A percentile compares a stretch with the other conserved stretches of the same genome.
phyloP scores from a whole-genome alignment of 2,329 filamentous ascomycete genomes.

The Talaromyces verruculosus region DNA sequence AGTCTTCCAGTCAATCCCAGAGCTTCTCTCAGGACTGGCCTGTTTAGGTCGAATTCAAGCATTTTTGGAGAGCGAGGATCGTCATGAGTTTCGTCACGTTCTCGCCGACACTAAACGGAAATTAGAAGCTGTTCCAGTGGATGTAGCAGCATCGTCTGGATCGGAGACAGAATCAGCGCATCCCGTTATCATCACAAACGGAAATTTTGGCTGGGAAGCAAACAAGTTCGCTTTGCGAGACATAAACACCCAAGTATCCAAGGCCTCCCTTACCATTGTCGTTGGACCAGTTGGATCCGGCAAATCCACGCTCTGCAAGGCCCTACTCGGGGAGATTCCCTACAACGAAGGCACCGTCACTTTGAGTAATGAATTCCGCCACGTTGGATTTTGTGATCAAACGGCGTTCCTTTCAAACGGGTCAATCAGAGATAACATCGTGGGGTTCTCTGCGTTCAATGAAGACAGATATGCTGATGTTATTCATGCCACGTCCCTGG shows the following conservation, averaged over 20 bases:
- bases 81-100: slow-evolving; percentile 7
- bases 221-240: slow-evolving; percentile 3
- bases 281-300: slow-evolving; percentile 26
- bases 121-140: background rate
- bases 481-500: slow-evolving; percentile 31
- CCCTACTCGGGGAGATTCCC: slow-evolving; percentile 37
- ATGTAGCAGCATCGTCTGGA: background rate
- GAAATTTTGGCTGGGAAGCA: slow-evolving; percentile 14
- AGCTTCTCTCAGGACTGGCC: slow-evolving; percentile 19
- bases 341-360: slow-evolving; percentile 26
- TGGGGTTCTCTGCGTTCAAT: slow-evolving; percentile 30
- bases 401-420: slow-evolving; percentile 33
- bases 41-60: slow-evolving; percentile 30
- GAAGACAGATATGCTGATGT: slow-evolving; percentile 31
- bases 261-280: slow-evolving; percentile 12
- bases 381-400: slow-evolving; percentile 44
- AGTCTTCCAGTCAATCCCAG: slow-evolving; percentile 26
- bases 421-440: slow-evolving; percentile 34
- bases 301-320: slow-evolving; percentile 38
- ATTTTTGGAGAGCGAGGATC: slow-evolving; percentile 26
- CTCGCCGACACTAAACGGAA: background rate
- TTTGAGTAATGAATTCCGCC: slow-evolving; percentile 20
- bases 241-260: slow-evolving; percentile 4
- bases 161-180: background rate
- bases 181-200: background rate